Conservation (phyloP, 108 stramenopile genomes). For the Cafeteria roenbergensis region DNA sequence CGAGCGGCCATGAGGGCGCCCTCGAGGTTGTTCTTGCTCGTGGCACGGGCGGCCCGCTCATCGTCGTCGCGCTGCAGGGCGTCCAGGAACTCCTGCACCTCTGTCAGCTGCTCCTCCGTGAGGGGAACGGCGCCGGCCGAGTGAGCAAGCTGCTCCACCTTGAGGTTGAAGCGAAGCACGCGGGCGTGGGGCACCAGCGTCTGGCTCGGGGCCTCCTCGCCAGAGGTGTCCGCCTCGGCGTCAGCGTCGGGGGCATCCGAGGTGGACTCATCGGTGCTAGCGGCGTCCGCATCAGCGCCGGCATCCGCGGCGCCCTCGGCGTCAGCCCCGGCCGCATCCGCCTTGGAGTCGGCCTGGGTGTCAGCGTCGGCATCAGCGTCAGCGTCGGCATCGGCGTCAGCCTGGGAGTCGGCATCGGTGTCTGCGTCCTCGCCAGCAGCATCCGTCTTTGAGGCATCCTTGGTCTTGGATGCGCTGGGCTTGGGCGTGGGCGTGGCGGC, state of each 20-base stretch:
- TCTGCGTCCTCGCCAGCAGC: conserved; percentile 26
- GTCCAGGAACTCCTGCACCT: conserved; percentile 62
- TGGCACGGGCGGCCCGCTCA: conserved; percentile 66
- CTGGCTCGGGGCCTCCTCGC: conserved; percentile 41
- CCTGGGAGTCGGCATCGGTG: conserved; percentile 26
- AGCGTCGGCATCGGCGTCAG: conserved; percentile 27
- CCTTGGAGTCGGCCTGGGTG: conserved; percentile 12
- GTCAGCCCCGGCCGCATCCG: conserved; percentile 23
- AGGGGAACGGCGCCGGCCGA: conserved; percentile 47
- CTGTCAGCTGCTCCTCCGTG: conserved; percentile 45
- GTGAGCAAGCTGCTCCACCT: conserved; percentile 45
- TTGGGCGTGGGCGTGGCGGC: not conserved
- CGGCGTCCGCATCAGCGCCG: conserved; percentile 19
- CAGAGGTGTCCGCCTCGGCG: not conserved
- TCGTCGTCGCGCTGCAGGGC: conserved; percentile 62
- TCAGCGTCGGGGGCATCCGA: conserved; percentile 26
- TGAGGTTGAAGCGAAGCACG: conserved; percentile 24
- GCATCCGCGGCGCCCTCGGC: not conserved
- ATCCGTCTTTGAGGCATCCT: not conserved
- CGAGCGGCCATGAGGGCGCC: conserved; percentile 72
- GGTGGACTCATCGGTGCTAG: conserved; percentile 23
- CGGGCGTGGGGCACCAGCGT: conserved; percentile 58
- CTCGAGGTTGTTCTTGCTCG: conserved; percentile 81
- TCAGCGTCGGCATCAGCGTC: conserved; percentile 10
- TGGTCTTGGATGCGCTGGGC: not conserved